Evolutionary conservation across 2,329 filamentous ascomycete species (phyloP).

Genomic region (Penicillium sp.): DNA sequence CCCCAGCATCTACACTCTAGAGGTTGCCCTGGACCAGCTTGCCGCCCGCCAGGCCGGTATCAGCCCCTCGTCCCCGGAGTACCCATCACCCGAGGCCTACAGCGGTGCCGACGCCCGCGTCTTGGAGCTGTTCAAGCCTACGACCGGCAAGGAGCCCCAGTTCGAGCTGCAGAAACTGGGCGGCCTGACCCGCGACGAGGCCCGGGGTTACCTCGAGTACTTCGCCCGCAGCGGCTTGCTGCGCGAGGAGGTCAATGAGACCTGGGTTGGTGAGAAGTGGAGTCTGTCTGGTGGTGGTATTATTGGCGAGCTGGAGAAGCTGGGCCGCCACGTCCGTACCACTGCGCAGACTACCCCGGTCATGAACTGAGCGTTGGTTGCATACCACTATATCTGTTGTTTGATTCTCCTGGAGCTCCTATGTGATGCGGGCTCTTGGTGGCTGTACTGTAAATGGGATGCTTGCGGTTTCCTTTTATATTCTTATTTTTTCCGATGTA

Average conservation of each 20-base stretch:
- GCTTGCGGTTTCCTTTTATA: constrained; percentile 21
- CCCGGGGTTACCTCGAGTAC: constrained; percentile 83
- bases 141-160: constrained; percentile 36
- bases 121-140: constrained; percentile 43
- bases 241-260: constrained; percentile 69
- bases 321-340: constrained; percentile 38
- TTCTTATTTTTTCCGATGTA: constrained; percentile 29
- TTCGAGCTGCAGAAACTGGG: constrained; percentile 59
- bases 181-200: constrained; percentile 73
- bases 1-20: constrained; percentile 65
- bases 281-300: constrained; percentile 77
- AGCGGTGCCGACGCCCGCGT: constrained; percentile 56
- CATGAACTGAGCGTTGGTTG: constrained; percentile 14
- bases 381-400: constrained; percentile 16
- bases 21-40: constrained; percentile 63
- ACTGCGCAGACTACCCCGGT: constrained; percentile 15
- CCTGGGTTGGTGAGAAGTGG: constrained; percentile 79
- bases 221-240: constrained; percentile 85
- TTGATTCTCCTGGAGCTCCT: constrained; percentile 8
- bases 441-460: constrained; percentile 30
- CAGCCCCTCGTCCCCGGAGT: constrained; percentile 40
- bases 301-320: constrained; percentile 81
- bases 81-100: constrained; percentile 56
- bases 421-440: constrained; percentile 2
- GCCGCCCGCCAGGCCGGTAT: constrained; percentile 47